Conservation (phyloP, 2,329 filamentous ascomycete genomes). For the Cadophora luteo-olivacea region DNA sequence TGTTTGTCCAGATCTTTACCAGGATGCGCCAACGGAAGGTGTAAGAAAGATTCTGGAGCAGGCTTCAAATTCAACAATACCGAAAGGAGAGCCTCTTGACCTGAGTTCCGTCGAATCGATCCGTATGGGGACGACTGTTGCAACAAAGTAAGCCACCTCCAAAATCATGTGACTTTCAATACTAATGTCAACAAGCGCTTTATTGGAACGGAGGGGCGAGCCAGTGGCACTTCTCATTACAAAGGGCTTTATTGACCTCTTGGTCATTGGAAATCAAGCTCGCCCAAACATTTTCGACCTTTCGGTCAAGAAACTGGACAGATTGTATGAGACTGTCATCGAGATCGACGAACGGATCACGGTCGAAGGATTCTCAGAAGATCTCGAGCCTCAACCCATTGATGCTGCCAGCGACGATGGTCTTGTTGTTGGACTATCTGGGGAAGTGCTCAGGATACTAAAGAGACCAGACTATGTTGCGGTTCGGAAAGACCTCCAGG, state of each 20-base stretch:
- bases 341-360: constrained; percentile 76
- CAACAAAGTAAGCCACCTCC: constrained; percentile 65
- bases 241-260: constrained; percentile 72
- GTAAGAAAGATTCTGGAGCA: constrained; percentile 67
- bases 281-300: constrained; percentile 75
- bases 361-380: constrained; percentile 67
- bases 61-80: constrained; percentile 62
- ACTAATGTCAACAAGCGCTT: constrained; percentile 67
- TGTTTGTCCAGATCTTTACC: constrained; percentile 71
- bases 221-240: constrained; percentile 73
- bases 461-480: constrained; percentile 56
- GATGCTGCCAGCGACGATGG: constrained; percentile 69
- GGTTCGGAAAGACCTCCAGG: constrained; percentile 51
- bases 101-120: constrained; percentile 55
- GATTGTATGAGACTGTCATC: constrained; percentile 70
- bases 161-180: constrained; percentile 53
- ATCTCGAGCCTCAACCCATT: constrained; percentile 51
- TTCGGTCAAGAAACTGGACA: constrained; percentile 69
- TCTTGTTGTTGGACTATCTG: background rate
- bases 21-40: constrained; percentile 70
- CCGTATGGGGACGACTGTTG: constrained; percentile 79
- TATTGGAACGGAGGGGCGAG: constrained; percentile 75
- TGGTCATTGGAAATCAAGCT: constrained; percentile 74
- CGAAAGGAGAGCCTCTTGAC: constrained; percentile 19
- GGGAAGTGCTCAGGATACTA: background rate